A percentile compares a stretch with the other conserved stretches of the same genome.
Conservation (phyloP, 768 basidiomycete genomes). For the Tulasnella calospora region DNA sequence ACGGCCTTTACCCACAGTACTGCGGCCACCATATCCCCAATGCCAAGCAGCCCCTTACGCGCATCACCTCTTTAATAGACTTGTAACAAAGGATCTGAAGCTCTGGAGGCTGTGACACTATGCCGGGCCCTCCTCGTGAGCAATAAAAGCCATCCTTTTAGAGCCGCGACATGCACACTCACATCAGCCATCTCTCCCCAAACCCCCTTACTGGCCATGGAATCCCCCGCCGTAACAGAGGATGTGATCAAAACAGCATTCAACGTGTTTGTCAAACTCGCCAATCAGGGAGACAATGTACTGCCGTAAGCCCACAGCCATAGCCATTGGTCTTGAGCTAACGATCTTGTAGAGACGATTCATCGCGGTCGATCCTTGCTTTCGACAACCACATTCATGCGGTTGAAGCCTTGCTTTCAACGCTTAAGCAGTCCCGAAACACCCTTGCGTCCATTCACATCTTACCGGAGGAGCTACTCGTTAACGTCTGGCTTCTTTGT, state of each 20-base stretch:
- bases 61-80: neutral
- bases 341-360: neutral
- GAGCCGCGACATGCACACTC: too few species aligned
- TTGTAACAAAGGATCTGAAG: neutral
- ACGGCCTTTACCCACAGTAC: too few species aligned
- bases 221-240: neutral
- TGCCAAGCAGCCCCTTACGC: neutral
- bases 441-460: neutral
- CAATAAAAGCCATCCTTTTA: neutral
- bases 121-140: neutral
- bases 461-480: neutral
- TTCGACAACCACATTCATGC: neutral
- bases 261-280: neutral
- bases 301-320: neutral
- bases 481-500: neutral
- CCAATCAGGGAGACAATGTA: neutral
- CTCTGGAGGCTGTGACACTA: neutral
- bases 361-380: neutral
- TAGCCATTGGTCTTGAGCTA: neutral
- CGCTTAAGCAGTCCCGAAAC: neutral
- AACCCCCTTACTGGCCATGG: neutral
- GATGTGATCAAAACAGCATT: neutral
- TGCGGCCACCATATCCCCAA: neutral
- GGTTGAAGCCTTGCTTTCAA: neutral
- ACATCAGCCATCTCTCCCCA: too few species aligned